These are phyloP conservation scores for Plantago major DNA, from an alignment of 257 asterid species.

Conservation along the genomic window DNA sequence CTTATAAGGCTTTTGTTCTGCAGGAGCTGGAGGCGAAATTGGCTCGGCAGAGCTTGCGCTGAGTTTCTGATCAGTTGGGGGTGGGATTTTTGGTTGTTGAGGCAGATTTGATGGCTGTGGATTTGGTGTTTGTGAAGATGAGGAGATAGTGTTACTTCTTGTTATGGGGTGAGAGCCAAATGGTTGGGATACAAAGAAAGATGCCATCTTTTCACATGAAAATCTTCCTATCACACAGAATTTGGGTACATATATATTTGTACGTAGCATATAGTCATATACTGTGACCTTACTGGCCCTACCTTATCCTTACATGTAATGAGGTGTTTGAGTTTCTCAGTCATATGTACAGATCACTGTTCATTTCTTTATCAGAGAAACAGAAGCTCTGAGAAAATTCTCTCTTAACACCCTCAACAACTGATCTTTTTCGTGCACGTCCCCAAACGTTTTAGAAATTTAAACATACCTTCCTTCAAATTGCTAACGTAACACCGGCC, in stretches of 20 bases:
- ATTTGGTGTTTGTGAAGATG: constrained; percentile 49
- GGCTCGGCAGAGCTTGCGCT: constrained; percentile 30
- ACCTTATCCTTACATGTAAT: constrained; percentile 49
- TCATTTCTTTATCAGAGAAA: not conserved
- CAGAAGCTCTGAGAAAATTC: too few species aligned
- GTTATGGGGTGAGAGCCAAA: constrained; percentile 46
- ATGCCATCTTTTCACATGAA: constrained; percentile 41
- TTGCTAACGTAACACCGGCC: too few species aligned
- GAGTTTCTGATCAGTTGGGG: constrained; percentile 26
- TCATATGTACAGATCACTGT: not conserved
- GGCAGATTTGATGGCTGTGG: constrained; percentile 43
- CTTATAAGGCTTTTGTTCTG: constrained; percentile 28
- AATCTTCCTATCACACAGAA: not conserved
- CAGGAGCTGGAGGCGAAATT: constrained; percentile 11
- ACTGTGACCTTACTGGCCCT: constrained; percentile 31
- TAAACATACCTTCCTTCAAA: too few species aligned
- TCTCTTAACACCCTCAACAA: too few species aligned
- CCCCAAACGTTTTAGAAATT: too few species aligned
- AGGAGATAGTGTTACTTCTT: constrained; percentile 35
- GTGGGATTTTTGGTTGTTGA: constrained; percentile 29
- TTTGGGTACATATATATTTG: constrained; percentile 25
- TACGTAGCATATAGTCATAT: not conserved
- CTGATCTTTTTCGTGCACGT: too few species aligned
- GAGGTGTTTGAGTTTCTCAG: not conserved
- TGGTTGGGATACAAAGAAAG: constrained; percentile 54